Percentiles rank a stretch among this genome's conserved stretches.
Conservation (phyloP, 208 protist genomes). For the Acanthamoeba castellanii region DNA sequence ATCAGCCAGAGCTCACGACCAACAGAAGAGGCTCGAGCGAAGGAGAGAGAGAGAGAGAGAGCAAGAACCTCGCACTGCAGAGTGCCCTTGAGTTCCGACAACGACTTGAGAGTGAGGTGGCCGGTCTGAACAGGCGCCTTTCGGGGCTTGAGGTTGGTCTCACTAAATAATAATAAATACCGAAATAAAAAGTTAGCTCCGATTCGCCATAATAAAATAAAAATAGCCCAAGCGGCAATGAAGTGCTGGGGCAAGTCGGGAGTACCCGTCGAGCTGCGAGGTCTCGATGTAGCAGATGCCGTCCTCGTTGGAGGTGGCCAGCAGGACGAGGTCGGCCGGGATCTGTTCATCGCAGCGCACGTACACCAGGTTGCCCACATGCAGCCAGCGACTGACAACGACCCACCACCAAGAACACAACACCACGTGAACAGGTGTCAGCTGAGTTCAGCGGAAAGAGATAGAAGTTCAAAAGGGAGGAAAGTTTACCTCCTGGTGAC, state of each 20-base stretch:
- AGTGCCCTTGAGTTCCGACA: background rate
- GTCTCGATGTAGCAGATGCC: slow-evolving; percentile 86
- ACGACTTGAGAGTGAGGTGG: background rate
- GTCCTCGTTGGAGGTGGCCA: slow-evolving; percentile 78
- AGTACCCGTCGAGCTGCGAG: slow-evolving; percentile 82
- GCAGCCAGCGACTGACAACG: background rate
- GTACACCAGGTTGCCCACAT: slow-evolving; percentile 46
- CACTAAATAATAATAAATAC: slow-evolving; percentile 12
- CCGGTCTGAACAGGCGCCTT: slow-evolving; percentile 23
- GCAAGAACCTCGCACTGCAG: slow-evolving; percentile 4
- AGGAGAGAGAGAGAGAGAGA: no score
- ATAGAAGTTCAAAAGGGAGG: background rate
- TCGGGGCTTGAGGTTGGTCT: slow-evolving; percentile 82
- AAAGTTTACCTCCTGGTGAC: slow-evolving; percentile 37
- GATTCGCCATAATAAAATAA: no score
- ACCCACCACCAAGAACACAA: background rate
- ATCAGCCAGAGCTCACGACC: background rate
- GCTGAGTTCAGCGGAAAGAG: background rate
- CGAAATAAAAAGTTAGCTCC: no score
- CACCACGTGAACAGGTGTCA: no score
- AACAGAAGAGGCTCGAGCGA: background rate
- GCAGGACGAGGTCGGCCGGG: slow-evolving; percentile 85
- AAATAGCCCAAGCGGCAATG: background rate
- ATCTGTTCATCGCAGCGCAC: slow-evolving; percentile 77
- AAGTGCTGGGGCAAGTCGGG: background rate